These are phyloP conservation scores for Heracleum sosnowskyi DNA, from an alignment of 129 eudicot species.

Conservation along the genomic window DNA sequence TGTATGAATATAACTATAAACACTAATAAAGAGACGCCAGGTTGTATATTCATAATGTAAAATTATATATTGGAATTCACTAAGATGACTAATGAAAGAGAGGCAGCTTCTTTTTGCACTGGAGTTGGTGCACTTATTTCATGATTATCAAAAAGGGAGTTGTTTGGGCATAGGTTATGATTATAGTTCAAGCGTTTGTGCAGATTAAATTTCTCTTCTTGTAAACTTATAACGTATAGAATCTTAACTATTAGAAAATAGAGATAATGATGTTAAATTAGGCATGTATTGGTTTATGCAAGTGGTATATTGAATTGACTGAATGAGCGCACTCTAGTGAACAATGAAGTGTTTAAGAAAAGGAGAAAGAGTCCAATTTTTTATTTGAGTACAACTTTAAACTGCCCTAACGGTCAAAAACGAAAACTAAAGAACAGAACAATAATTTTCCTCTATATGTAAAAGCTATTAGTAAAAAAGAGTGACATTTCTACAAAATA, in stretches of 20 bases:
- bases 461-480: background rate
- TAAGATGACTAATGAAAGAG: background rate
- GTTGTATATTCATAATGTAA: background rate
- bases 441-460: background rate
- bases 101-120: background rate
- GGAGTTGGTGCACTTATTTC: background rate
- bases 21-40: background rate
- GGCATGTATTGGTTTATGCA: background rate
- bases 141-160: background rate
- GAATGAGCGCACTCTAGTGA: background rate
- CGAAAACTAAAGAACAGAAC: background rate
- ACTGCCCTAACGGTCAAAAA: background rate
- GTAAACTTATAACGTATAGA: background rate
- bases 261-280: background rate
- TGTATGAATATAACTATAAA: background rate
- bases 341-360: background rate
- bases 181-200: background rate
- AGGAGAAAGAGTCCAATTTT: background rate
- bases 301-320: background rate
- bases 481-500: background rate
- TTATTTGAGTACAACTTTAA: background rate
- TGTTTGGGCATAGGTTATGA: background rate
- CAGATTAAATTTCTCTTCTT: background rate
- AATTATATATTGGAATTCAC: background rate
- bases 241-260: background rate